A percentile compares a stretch with the other conserved stretches of the same genome.
Conservation (phyloP, 2,329 filamentous ascomycete species). For the Mycosphaerella arachidis region DNA sequence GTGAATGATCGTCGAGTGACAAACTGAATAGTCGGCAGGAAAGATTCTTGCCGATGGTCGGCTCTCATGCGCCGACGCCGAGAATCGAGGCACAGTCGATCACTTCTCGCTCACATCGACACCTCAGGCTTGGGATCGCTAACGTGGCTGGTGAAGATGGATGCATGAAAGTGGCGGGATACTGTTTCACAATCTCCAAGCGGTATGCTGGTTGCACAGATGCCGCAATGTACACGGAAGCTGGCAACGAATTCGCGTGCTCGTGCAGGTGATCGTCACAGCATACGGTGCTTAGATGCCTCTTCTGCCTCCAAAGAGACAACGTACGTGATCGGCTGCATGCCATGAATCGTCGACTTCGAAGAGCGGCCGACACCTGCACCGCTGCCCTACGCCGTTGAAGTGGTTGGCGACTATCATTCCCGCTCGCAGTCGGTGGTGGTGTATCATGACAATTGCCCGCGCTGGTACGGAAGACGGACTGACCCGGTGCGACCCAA, state of each 20-base stretch:
- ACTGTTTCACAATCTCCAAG: neutral
- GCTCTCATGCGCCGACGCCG: neutral
- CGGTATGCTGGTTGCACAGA: neutral
- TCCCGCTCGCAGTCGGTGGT: neutral
- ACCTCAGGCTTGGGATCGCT: neutral
- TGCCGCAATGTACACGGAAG: neutral
- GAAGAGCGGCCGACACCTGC: neutral
- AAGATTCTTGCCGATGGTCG: neutral
- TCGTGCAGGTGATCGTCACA: neutral
- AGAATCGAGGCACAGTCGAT: neutral
- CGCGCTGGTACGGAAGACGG: neutral
- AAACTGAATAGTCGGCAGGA: neutral
- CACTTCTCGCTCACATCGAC: neutral
- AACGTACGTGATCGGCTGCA: neutral
- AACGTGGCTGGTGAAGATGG: neutral
- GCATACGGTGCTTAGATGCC: neutral
- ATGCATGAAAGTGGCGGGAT: neutral
- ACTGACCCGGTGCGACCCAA: neutral
- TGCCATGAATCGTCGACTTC: neutral
- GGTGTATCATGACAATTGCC: neutral
- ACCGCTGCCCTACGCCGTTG: neutral
- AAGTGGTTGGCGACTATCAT: neutral
- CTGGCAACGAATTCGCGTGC: neutral
- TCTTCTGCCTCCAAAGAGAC: neutral
- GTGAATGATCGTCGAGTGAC: neutral